Evolutionary conservation across 305 asterid species (phyloP).

Genomic region (Striga hermonthica): DNA sequence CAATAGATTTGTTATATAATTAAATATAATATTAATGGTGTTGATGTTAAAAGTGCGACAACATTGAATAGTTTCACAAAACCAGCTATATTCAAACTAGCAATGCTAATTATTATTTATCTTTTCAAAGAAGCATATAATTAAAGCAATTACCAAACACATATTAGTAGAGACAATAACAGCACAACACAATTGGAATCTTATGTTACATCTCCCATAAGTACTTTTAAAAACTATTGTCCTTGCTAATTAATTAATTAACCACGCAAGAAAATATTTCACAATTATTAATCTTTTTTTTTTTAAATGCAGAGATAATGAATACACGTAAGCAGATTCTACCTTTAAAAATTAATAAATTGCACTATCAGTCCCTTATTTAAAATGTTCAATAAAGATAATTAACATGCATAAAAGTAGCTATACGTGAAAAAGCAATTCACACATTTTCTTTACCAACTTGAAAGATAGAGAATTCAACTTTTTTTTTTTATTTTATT

Average conservation of each 20-base stretch:
- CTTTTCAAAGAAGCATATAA: not conserved
- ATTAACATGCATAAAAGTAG: slow-evolving; percentile 31
- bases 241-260: slow-evolving; percentile 1
- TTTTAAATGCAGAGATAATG: slow-evolving; percentile 6
- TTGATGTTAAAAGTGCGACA: no score
- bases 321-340: slow-evolving; percentile 23
- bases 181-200: slow-evolving; percentile 25
- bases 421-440: slow-evolving; percentile 1
- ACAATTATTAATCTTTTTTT: not conserved
- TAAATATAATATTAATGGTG: not conserved
- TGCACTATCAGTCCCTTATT: slow-evolving; percentile 7
- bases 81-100: not conserved
- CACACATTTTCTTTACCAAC: slow-evolving; percentile 29
- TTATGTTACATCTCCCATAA: slow-evolving; percentile 27
- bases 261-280: not conserved
- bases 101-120: no score
- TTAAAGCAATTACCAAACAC: not conserved
- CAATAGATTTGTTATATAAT: not conserved
- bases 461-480: slow-evolving; percentile 29
- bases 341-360: not conserved
- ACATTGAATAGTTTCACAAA: not conserved
- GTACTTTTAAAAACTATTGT: slow-evolving; percentile 11
- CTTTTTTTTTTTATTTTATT: slow-evolving; percentile 23
- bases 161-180: not conserved
- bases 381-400: slow-evolving; percentile 26